A percentile compares a stretch with the other conserved stretches of the same genome.
Evolutionary conservation across 345 rosid genomes (phyloP).

Genomic region (Sonneratia alba): DNA sequence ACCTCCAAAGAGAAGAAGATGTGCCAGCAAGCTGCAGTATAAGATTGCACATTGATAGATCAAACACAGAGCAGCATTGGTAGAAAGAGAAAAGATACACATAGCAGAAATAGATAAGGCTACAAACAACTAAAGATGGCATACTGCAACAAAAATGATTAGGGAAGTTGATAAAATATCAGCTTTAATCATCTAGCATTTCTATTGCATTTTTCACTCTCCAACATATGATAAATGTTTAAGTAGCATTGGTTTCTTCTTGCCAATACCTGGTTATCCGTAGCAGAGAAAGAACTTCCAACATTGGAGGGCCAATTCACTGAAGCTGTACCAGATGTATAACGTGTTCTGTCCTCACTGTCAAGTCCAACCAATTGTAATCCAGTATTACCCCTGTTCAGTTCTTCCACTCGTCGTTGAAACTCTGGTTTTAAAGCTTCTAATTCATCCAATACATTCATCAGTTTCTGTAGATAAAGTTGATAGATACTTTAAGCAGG

Average conservation of each 20-base stretch:
- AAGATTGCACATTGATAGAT: slow-evolving; percentile 8
- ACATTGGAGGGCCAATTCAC: slow-evolving; percentile 35
- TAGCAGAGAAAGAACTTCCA: slow-evolving; percentile 23
- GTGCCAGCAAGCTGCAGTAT: slow-evolving; percentile 37
- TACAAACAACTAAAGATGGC: neutral
- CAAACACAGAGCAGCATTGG: neutral
- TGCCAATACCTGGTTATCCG: slow-evolving; percentile 19
- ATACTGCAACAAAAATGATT: neutral
- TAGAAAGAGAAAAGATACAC: slow-evolving; percentile 3
- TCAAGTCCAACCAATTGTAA: slow-evolving; percentile 25
- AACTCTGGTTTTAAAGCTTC: slow-evolving; percentile 77
- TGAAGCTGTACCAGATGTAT: slow-evolving; percentile 26
- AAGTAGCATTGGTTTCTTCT: slow-evolving; percentile 3
- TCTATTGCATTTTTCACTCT: neutral
- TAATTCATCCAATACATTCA: slow-evolving; percentile 62
- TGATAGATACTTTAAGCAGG: slow-evolving; percentile 8
- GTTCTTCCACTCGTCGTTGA: slow-evolving; percentile 35
- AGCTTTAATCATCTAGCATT: neutral
- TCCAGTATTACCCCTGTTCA: slow-evolving; percentile 29
- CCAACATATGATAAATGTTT: neutral
- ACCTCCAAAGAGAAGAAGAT: slow-evolving; percentile 47
- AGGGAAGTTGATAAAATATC: neutral
- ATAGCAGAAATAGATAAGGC: neutral
- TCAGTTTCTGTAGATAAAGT: slow-evolving; percentile 42
- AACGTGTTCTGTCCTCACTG: slow-evolving; percentile 16